phyloP scores from a whole-genome alignment of 2,329 filamentous ascomycete genomes.

The Cyphellophora europaea region DNA sequence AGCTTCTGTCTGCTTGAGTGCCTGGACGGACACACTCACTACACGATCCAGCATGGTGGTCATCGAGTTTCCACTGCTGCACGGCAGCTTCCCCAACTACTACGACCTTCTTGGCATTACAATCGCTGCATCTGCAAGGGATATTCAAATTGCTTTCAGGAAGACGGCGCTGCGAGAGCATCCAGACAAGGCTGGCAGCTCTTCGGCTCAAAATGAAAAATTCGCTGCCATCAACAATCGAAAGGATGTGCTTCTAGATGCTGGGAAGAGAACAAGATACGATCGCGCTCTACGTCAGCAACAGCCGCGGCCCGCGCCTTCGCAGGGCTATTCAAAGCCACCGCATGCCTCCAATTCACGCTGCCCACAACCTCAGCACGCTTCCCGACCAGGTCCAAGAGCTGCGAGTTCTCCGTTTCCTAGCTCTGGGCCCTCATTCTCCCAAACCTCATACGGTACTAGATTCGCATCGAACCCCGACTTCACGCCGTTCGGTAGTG shows the following conservation, averaged over 20 bases:
- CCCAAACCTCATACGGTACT: too few relatives aligned
- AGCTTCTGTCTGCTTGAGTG: too few relatives aligned
- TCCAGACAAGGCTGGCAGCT: neutral
- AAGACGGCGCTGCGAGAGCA: neutral
- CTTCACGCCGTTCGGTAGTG: too few relatives aligned
- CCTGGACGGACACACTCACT: too few relatives aligned
- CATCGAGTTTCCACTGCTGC: neutral
- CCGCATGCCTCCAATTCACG: too few relatives aligned
- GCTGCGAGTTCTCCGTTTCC: too few relatives aligned
- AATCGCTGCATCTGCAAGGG: neutral
- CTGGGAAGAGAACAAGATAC: neutral
- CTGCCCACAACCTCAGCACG: too few relatives aligned
- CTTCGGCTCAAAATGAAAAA: neutral
- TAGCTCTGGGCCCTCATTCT: too few relatives aligned
- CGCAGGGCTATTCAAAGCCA: too few relatives aligned
- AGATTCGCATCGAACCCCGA: too few relatives aligned
- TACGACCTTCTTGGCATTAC: neutral
- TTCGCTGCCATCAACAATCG: neutral
- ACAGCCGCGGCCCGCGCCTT: neutral
- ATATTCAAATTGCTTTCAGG: neutral
- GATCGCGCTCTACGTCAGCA: neutral
- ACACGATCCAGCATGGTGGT: neutral
- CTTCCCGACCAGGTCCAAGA: too few relatives aligned
- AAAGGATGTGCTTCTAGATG: neutral
- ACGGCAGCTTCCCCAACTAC: neutral